A percentile compares a stretch with the other conserved stretches of the same genome.
Evolutionary conservation across 2,329 filamentous ascomycete genomes (phyloP).

Genomic region (Xylariaceae sp.): DNA sequence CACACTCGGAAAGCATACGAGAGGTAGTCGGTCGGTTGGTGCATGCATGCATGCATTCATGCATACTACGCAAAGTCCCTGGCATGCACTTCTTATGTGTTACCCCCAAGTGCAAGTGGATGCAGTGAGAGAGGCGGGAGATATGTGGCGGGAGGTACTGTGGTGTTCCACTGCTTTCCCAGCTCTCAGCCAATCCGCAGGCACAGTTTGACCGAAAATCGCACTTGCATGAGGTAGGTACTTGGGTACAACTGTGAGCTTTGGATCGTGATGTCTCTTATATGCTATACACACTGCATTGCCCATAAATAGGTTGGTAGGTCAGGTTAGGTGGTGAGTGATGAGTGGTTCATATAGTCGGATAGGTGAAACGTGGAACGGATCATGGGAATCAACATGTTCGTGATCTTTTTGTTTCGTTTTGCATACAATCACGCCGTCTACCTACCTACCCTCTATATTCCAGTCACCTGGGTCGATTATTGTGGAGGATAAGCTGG

Average conservation of each 20-base stretch:
- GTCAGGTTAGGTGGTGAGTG: neutral
- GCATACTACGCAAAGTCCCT: too few relatives aligned
- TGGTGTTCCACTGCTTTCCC: conserved; percentile 19
- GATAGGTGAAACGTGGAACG: conserved; percentile 19
- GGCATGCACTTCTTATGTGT: too few relatives aligned
- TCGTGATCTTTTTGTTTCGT: conserved; percentile 6
- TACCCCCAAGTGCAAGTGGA: too few relatives aligned
- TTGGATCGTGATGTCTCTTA: too few relatives aligned
- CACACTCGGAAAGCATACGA: too few relatives aligned
- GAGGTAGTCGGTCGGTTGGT: too few relatives aligned
- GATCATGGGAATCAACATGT: conserved; percentile 11
- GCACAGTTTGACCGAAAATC: conserved; percentile 26
- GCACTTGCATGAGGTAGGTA: neutral
- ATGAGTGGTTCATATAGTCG: neutral
- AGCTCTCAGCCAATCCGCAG: conserved; percentile 22
- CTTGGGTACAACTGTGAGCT: too few relatives aligned
- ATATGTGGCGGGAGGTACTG: neutral
- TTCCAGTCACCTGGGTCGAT: conserved; percentile 6
- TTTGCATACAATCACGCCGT: conserved; percentile 21
- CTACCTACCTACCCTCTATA: neutral
- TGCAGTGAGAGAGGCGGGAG: neutral
- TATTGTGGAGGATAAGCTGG: conserved; percentile 1
- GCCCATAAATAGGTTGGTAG: neutral
- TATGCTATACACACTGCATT: too few relatives aligned
- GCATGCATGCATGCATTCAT: too few relatives aligned